phyloP scores from a whole-genome alignment of 441 rosid genomes.

The Pelargonium fulgidum region DNA sequence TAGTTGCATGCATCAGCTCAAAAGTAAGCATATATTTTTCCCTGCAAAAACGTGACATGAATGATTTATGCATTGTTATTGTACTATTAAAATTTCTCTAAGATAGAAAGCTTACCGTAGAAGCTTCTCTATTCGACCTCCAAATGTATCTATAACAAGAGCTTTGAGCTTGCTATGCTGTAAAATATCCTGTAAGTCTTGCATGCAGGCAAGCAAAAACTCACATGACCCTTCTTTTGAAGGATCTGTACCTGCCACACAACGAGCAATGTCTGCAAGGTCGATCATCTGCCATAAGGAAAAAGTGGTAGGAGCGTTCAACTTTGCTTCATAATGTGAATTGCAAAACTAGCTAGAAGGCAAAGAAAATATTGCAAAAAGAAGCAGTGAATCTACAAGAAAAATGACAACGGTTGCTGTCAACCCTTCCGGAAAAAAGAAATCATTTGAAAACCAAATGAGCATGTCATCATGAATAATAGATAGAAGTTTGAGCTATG shows the following conservation, averaged over 20 bases:
- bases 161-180: slow-evolving; percentile 63
- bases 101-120: slow-evolving; percentile 39
- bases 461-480: slow-evolving; percentile 4
- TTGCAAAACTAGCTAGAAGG: slow-evolving; percentile 2
- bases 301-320: background rate
- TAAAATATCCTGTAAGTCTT: slow-evolving; percentile 69
- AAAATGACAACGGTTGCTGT: slow-evolving; percentile 7
- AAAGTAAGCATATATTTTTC: slow-evolving; percentile 69
- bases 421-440: background rate
- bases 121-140: slow-evolving; percentile 69
- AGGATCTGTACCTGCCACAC: slow-evolving; percentile 61
- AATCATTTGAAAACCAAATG: background rate
- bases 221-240: slow-evolving; percentile 55
- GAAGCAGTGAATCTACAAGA: slow-evolving; percentile 10
- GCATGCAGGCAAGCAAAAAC: slow-evolving; percentile 67
- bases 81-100: slow-evolving; percentile 13
- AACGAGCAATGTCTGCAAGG: slow-evolving; percentile 79
- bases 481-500: background rate
- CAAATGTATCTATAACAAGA: slow-evolving; percentile 76
- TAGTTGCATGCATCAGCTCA: slow-evolving; percentile 44
- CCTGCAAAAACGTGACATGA: slow-evolving; percentile 37
- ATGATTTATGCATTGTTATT: slow-evolving; percentile 16
- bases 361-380: background rate
- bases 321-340: background rate
- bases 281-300: slow-evolving; percentile 57